Evolutionary conservation across 768 basidiomycete genomes (phyloP), one percentile per base, ranked within the genome.

Genomic region (Glaciozyma antarctica): DNA sequence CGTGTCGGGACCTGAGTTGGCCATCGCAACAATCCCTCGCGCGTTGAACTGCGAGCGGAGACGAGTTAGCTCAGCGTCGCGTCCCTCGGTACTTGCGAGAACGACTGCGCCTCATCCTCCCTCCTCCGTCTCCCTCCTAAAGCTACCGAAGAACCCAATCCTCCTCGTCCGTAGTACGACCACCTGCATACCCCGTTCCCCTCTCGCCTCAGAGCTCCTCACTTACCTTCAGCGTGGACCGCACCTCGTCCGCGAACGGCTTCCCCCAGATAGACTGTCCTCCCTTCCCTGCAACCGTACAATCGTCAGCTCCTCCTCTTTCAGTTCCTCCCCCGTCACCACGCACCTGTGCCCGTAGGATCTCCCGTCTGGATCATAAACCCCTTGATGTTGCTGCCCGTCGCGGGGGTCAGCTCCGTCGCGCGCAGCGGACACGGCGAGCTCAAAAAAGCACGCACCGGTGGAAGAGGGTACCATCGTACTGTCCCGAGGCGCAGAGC

Each of bases 341-440:
- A 6, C 38, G 12, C 12, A 41, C 38, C 38, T 32, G 88, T 84
- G 28, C 90, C 90, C 15, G 84, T 80, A 19, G 89, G 89, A 76
- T 94, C 91, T 49, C 90, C 90, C 0, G 90, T 89, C 73, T 99
- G 95, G 13, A 87, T 79, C 88, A 99, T 99, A 79, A 99, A 99
- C 26, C 85, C 86, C 71, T 86, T 90, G 80, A 99, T 97, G 75
- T 90, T 98, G 51, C 92, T 77, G 63, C 58, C 47, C 21, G 26
- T 62, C 30, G 61, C 16, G 30, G 8, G 17, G 9, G 21, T 54
- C 45, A 54, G 52, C 34, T 34, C 38, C 13, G 38, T 10, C 8
- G 38, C 38, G 6, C 38, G 2, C 2, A 41, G 38, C 38, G 8
- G 38, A 13, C 12, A 41, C 8, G 10, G 10, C 38, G 13, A 41